A percentile compares a stretch with the other conserved stretches of the same genome.
phyloP scores from a whole-genome alignment of 2,329 filamentous ascomycete genomes.

The Talaromyces sp. region DNA sequence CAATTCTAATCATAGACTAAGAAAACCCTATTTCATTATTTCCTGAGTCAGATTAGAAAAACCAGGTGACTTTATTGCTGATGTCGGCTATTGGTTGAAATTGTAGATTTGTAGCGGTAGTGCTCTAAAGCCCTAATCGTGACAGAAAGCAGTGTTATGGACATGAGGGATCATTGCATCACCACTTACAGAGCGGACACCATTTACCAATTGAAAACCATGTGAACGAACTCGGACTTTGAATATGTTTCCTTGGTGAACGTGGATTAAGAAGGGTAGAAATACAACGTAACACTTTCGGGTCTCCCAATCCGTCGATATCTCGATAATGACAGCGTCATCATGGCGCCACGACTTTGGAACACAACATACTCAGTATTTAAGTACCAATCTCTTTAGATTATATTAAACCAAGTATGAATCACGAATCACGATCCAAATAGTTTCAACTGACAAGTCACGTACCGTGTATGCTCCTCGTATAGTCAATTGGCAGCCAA shows the following conservation, averaged over 20 bases:
- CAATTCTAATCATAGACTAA: no score
- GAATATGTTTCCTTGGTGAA: neutral
- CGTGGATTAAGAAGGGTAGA: neutral
- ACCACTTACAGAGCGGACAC: neutral
- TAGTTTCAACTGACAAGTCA: neutral
- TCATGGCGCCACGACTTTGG: constrained; percentile 12
- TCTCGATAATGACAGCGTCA: neutral
- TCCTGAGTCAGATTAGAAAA: no score
- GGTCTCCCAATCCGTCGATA: neutral
- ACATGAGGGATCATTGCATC: neutral
- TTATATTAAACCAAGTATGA: neutral
- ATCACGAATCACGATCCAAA: no score
- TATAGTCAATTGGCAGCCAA: neutral
- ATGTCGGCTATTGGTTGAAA: neutral
- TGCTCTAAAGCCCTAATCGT: neutral
- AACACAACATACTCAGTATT: constrained; percentile 31
- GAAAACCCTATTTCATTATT: no score
- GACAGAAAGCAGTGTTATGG: neutral
- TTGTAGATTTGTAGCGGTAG: neutral
- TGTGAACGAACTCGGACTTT: neutral
- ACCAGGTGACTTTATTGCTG: neutral
- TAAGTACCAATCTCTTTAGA: neutral
- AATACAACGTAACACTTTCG: neutral
- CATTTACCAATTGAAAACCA: neutral
- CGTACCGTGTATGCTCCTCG: neutral